Base-by-base conservation (phyloP, 1,139 yeast species). In the Zygotorulaspora mrakii region DNA sequence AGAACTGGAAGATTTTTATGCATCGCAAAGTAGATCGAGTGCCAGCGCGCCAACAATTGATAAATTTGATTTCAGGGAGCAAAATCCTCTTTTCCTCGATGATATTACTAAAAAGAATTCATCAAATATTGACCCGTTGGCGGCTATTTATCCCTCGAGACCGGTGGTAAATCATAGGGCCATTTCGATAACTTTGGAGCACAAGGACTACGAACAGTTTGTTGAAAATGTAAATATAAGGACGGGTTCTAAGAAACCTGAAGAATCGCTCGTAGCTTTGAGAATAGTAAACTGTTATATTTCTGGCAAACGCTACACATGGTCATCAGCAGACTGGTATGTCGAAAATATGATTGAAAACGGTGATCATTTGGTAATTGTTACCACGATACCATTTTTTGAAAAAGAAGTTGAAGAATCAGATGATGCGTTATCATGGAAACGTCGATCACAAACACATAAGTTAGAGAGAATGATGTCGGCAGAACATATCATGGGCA, bases 301-400 rank as follows among this genome's bases (percentile, higher is more conserved):
- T 11, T 73, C 79, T 40, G 86, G 82, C 3, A 67, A 84, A 42
- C 68, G 68, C 33, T 83, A 79, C 58, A 80, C 89, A 1, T 78
- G 88, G 83, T 77, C 77, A 9, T 76, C 85, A 0, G 66, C 82
- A n/a, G 85, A 81, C 54, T 82, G 84, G 77, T 66, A 77, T 17
- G 64, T 81, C 37, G 68, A 69, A 39, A 67, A 71, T 34, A 66
- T 73, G 35, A 64, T 77, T 20, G 71, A 69, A 47, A 69, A 80
- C 55, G 88, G 89, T 14, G 94, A 83, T 55, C 72, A 77, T 16
- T 62, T 83, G 8, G 73, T 81, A 8, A 70, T 83, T 7, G 53
- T 65, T 3, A 54, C 77, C 2, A 56, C 70, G 20, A 64, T 77
- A 5, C 70, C 71, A 36, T 61, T 48, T 9, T 59, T 56, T 45